phyloP scores from a whole-genome alignment of 2,329 filamentous ascomycete species.

The Didymella segeticola region DNA sequence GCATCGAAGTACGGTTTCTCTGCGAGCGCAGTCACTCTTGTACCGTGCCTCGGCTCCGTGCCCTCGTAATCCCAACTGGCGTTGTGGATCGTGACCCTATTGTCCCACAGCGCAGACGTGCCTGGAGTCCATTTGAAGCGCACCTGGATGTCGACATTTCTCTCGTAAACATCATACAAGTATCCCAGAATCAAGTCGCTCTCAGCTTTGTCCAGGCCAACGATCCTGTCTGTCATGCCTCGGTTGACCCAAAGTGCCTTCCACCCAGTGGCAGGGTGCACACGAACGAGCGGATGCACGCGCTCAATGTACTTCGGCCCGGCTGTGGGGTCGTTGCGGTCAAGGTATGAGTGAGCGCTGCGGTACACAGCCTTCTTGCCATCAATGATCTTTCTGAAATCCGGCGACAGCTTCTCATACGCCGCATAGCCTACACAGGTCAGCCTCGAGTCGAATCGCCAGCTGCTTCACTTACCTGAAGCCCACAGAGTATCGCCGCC shows the following conservation, averaged over 20 bases:
- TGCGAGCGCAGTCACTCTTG: slow-evolving; percentile 72
- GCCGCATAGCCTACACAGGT: slow-evolving; percentile 62
- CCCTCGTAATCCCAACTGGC: slow-evolving; percentile 77
- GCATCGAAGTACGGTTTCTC: slow-evolving; percentile 74
- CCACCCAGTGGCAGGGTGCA: slow-evolving; percentile 77
- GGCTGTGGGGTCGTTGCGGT: slow-evolving; percentile 65
- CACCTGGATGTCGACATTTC: slow-evolving; percentile 74
- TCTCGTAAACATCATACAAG: slow-evolving; percentile 72
- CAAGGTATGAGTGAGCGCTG: slow-evolving; percentile 71
- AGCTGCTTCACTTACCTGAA: slow-evolving; percentile 41
- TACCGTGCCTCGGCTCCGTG: slow-evolving; percentile 71
- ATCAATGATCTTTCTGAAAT: slow-evolving; percentile 74
- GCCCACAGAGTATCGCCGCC: slow-evolving; percentile 79
- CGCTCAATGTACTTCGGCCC: slow-evolving; percentile 73
- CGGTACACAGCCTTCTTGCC: slow-evolving; percentile 69
- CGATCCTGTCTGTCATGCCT: slow-evolving; percentile 71
- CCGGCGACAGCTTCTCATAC: slow-evolving; percentile 75
- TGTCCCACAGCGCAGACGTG: slow-evolving; percentile 75
- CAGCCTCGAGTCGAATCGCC: slow-evolving; percentile 32
- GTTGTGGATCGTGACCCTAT: slow-evolving; percentile 76
- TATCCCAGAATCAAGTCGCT: slow-evolving; percentile 73
- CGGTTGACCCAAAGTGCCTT: slow-evolving; percentile 76
- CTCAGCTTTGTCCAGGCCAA: slow-evolving; percentile 72
- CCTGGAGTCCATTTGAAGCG: slow-evolving; percentile 73
- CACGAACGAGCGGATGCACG: slow-evolving; percentile 71